Evolutionary conservation across 2,329 filamentous ascomycete species (phyloP).

Genomic region (Colletotrichum agaves): DNA sequence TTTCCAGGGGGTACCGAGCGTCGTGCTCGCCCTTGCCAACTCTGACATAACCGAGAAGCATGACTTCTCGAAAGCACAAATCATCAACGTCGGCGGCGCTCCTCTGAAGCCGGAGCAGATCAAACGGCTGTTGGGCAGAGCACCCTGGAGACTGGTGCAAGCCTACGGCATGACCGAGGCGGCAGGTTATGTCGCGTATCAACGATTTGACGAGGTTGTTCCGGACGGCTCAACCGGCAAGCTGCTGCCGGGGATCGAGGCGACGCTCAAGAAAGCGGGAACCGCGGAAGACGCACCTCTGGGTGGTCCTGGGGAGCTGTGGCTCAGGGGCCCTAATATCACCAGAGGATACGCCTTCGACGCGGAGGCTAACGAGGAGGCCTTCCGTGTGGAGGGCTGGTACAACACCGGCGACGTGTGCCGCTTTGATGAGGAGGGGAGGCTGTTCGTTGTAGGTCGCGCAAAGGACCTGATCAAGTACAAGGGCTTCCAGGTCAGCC

Average conservation of each 20-base stretch:
- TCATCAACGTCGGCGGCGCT: constrained; percentile 50
- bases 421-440: constrained; percentile 46
- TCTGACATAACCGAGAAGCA: constrained; percentile 48
- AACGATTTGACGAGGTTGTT: constrained; percentile 46
- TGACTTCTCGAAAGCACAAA: constrained; percentile 51
- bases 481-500: constrained; percentile 54
- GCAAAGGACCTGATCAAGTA: constrained; percentile 56
- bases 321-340: constrained; percentile 57
- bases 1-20: constrained; percentile 53
- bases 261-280: constrained; percentile 51
- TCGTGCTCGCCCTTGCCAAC: constrained; percentile 51
- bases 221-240: constrained; percentile 49
- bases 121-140: constrained; percentile 44
- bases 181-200: constrained; percentile 55
- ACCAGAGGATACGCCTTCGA: constrained; percentile 54
- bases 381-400: constrained; percentile 52
- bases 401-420: constrained; percentile 59
- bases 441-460: constrained; percentile 49
- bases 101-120: constrained; percentile 49
- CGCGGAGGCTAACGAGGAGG: constrained; percentile 49
- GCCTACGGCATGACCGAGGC: constrained; percentile 59
- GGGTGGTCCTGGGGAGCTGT: constrained; percentile 54
- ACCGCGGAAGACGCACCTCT: constrained; percentile 47
- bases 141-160: constrained; percentile 53
- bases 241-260: constrained; percentile 52